Evolutionary conservation across 1,139 yeast genomes (phyloP), one percentile per base, ranked within the genome.

Genomic region (Debaryomyces sp.): DNA sequence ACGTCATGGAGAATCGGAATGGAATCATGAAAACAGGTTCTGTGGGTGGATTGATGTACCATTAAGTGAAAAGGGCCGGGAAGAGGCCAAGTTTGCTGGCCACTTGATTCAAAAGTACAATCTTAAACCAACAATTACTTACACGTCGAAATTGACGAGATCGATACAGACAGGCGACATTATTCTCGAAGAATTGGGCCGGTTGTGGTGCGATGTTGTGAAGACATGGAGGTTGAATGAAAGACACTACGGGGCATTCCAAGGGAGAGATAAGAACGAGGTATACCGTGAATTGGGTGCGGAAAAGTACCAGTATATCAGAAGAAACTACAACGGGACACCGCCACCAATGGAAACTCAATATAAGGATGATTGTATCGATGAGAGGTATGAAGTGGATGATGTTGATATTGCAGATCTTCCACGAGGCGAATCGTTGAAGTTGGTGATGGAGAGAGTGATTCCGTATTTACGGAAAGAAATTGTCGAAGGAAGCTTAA

Each of bases 41-140:
- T 86, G 94, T 60, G 96, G 96, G 1, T 88, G 96, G 96, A 78
- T 85, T n/a, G 94, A 88, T 64, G 82, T 87, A 9, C 78, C 79
- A 34, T 67, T 87, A 48, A 81, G 89, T 4, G 76, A 69, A 1
- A 79, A 78, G 52, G 95, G 96, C 2, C 67, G 74, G 51, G 56
- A 67, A 9, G 94, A 87, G 61, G 95, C 95, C 1, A 60, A 60
- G 8, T 66, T 75, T 46, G 86, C 90, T 2, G 89, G 85, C 0
- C 61, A 74, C 23, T 66, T 87, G 52, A 78, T 87, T 24, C 57
- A 68, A 32, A 58, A 67, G 38, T 57, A 66, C 23, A 51, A 61
- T 17, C 62, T 80, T 26, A 63, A 64, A 34, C 89, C 90, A 1
- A 80, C 80, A 47, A 64, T 80, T 5, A 73, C 86, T 51, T 85